Evolutionary conservation across 257 asterid species (phyloP), one percentile per base, ranked within the genome.

Genomic region (Penstemon eatonii): DNA sequence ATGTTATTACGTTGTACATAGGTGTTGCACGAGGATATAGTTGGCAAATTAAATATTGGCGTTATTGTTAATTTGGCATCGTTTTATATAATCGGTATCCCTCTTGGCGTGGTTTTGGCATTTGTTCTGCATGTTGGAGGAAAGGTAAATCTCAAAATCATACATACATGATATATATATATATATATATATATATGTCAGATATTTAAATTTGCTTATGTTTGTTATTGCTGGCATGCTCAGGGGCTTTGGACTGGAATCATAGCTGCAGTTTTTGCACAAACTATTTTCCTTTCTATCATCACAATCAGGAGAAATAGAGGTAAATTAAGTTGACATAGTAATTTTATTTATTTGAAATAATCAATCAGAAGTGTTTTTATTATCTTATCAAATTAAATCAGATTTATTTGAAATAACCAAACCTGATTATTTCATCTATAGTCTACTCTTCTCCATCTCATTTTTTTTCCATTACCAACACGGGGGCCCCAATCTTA

Each of bases 11-110:
- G 0, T 25, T 74, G 13, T 72, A 82, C n/a, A n/a, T n/a, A n/a
- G 92, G 92, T 4, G 70, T 76, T 51, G 87, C 89, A 37, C 74
- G 90, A 62, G 96, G 94, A 4, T 84, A 91, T 69, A 94, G 96
- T 9, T 83, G 94, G 96, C 94, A 89, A n/a, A n/a, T n/a, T n/a
- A 75, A 86, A 84, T 69, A 84, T 86, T n/a, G 94, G 89, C 5
- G 96, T 94, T 25, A 58, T 80, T 0, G 83, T 86, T 3, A 89
- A 89, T 55, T 70, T 89, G 63, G 96, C 74, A 3, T 75, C 96
- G 3, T 86, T 86, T 70, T 86, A 86, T 56, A 65, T 89, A 3
- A 74, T 85, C 36, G 96, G 96, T 2, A 77, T 89, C 40, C 96
- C 96, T 1, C 67, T 77, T 7, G 88, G 83, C 6, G 25, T 86